These are phyloP conservation scores for Anacardium occidentale DNA, from an alignment of 345 rosid genomes.

Conservation along the genomic window DNA sequence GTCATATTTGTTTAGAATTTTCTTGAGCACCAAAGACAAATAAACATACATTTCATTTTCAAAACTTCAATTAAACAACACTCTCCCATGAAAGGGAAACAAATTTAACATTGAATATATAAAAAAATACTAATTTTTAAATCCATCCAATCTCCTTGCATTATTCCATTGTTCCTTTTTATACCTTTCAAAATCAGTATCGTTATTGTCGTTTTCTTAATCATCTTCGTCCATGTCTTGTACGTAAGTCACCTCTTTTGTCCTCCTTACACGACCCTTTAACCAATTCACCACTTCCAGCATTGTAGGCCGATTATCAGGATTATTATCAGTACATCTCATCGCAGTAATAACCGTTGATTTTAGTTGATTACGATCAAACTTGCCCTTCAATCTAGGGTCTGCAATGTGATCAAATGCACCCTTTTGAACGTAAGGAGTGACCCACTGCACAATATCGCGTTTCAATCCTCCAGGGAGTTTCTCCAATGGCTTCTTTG, in stretches of 20 bases:
- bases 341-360: conserved; percentile 36
- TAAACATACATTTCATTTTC: background rate
- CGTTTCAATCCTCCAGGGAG: conserved; percentile 52
- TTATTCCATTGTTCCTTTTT: conserved; percentile 13
- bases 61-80: background rate
- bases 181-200: conserved; percentile 21
- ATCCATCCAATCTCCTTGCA: background rate
- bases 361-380: conserved; percentile 38
- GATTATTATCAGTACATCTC: conserved; percentile 46
- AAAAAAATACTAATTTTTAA: background rate
- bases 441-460: conserved; percentile 60
- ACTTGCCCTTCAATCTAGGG: conserved; percentile 47
- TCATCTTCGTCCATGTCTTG: conserved; percentile 19
- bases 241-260: conserved; percentile 21
- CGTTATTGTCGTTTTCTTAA: conserved; percentile 3
- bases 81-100: background rate
- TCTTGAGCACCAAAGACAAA: background rate
- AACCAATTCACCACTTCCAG: conserved; percentile 57
- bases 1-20: background rate
- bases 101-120: conserved; percentile 8
- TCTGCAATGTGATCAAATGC: conserved; percentile 51
- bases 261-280: conserved; percentile 29
- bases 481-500: conserved; percentile 55
- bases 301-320: conserved; percentile 58
- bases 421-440: conserved; percentile 50